Percentiles rank a stretch among this genome's conserved stretches.
phyloP scores from a whole-genome alignment of 2,329 filamentous ascomycete genomes.

The Fusarium graminum region DNA sequence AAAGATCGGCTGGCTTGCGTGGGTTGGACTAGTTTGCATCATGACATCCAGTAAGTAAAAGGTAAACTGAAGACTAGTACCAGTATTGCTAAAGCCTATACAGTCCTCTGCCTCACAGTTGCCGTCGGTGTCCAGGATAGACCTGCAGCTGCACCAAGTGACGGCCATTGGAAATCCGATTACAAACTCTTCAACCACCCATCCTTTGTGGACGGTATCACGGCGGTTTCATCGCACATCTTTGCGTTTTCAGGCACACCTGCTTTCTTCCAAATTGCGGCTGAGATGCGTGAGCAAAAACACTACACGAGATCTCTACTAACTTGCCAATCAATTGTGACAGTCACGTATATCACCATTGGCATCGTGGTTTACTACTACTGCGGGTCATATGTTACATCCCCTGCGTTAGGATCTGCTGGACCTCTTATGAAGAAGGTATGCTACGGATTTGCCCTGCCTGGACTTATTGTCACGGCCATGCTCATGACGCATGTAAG shows the following conservation, averaged over 20 bases:
- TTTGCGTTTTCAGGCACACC: conserved; percentile 56
- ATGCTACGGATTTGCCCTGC: conserved; percentile 55
- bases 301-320: conserved; percentile 36
- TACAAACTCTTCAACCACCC: conserved; percentile 51
- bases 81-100: neutral
- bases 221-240: conserved; percentile 51
- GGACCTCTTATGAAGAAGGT: conserved; percentile 59
- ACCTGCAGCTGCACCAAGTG: conserved; percentile 26
- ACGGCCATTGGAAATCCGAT: conserved; percentile 48
- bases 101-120: conserved; percentile 37
- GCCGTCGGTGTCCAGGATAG: conserved; percentile 36
- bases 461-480: conserved; percentile 48
- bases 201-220: conserved; percentile 50
- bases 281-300: conserved; percentile 53
- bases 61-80: fast-evolving
- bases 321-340: conserved; percentile 47
- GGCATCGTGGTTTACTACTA: conserved; percentile 60
- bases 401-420: conserved; percentile 61
- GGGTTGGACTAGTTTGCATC: conserved; percentile 44
- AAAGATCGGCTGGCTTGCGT: conserved; percentile 53
- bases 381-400: conserved; percentile 61
- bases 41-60: conserved; percentile 34
- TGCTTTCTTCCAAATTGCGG: conserved; percentile 51
- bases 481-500: conserved; percentile 48
- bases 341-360: conserved; percentile 52